phyloP scores from a whole-genome alignment of 139 green algal genomes.

The Closterium sp. region DNA sequence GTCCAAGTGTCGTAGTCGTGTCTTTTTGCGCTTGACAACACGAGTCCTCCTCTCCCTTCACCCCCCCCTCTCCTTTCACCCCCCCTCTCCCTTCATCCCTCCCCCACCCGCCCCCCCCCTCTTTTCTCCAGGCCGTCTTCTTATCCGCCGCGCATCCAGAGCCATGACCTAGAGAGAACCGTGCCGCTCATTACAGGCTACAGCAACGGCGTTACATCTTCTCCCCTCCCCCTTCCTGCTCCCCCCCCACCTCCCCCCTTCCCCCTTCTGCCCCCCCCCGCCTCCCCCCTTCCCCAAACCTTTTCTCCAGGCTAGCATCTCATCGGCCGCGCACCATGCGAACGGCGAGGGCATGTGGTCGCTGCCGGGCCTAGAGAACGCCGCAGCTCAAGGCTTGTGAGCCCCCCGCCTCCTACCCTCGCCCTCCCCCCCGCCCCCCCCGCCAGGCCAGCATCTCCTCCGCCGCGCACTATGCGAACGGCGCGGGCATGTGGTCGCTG shows the following conservation, averaged over 20 bases:
- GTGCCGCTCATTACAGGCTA: neutral
- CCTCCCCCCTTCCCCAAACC: neutral
- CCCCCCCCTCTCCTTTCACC: neutral
- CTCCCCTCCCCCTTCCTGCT: slow-evolving; percentile 1
- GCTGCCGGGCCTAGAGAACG: neutral
- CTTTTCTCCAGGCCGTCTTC: too few relatives aligned
- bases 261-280: neutral
- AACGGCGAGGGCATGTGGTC: slow-evolving; percentile 30
- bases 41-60: too few relatives aligned
- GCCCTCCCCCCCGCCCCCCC: neutral
- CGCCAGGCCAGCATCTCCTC: slow-evolving; percentile 37
- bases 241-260: too few relatives aligned
- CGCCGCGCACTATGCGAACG: slow-evolving; percentile 22
- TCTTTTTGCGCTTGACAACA: too few relatives aligned
- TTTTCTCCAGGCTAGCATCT: slow-evolving; percentile 31
- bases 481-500: slow-evolving; percentile 26
- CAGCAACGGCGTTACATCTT: too few relatives aligned
- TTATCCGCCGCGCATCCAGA: too few relatives aligned
- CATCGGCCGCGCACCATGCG: slow-evolving; percentile 24
- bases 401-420: neutral
- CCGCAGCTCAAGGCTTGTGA: neutral
- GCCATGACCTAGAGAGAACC: too few relatives aligned
- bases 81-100: neutral
- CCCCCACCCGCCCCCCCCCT: neutral
- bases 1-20: too few relatives aligned